Conservation (phyloP, 1,284 basidiomycete genomes). For the Sporisorium scitamineum region DNA sequence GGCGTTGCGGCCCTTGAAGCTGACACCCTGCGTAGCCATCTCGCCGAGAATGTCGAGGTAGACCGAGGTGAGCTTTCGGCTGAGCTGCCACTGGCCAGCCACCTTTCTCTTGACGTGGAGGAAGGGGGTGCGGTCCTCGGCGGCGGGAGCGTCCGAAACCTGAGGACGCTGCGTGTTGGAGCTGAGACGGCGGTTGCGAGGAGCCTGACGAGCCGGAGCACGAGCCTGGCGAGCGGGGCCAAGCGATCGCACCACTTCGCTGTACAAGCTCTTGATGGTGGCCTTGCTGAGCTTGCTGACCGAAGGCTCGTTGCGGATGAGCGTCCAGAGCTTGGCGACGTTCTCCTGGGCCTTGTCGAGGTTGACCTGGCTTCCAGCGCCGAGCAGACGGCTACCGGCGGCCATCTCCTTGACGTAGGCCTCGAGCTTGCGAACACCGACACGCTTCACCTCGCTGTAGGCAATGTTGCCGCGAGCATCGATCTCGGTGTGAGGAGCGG, state of each 20-base stretch:
- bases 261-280: conserved; percentile 95
- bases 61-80: conserved; percentile 84
- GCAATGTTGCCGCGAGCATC: conserved; percentile 92
- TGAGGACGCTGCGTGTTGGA: conserved; percentile 53
- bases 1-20: conserved; percentile 98
- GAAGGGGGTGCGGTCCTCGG: conserved; percentile 85
- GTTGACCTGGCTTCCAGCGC: conserved; percentile 61
- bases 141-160: conserved; percentile 52
- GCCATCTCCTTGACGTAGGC: conserved; percentile 99
- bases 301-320: conserved; percentile 95
- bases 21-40: conserved; percentile 96
- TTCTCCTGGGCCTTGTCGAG: conserved; percentile 95
- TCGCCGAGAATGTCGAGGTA: conserved; percentile 95
- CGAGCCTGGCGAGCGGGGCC: conserved; percentile 75
- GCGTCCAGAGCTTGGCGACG: conserved; percentile 94
- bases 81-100: conserved; percentile 95
- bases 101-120: conserved; percentile 97
- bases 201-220: conserved; percentile 72
- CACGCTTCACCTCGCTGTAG: conserved; percentile 92
- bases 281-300: conserved; percentile 97
- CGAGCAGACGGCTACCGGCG: conserved; percentile 79
- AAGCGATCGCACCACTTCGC: conserved; percentile 83
- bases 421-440: conserved; percentile 95
- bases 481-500: conserved; percentile 93
- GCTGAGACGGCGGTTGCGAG: conserved; percentile 72